Evolutionary conservation across 78 protist genomes (phyloP), one percentile per base, ranked within the genome.

Genomic region (Dictyostelium firmibasis): DNA sequence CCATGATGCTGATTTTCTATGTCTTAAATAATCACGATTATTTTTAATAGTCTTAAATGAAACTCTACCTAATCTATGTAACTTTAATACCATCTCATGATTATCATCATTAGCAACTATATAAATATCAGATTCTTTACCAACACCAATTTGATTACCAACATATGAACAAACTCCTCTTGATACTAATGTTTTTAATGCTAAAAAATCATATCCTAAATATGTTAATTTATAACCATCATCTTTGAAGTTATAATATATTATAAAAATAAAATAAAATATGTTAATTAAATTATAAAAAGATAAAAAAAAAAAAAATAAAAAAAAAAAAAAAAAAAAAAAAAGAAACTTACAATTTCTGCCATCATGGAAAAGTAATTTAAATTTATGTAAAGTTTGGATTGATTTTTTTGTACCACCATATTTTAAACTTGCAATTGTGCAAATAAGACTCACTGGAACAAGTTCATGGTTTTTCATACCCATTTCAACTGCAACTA

Each of bases 101-200:
- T 91, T 98, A 1, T 96, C 95, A 33, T 84, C 97, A 44, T 87
- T 62, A 10, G 84, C 85, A 2, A 67, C 98, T 29, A 92, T 23
- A 81, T 87, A 96, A 10, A 98, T 83, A 87, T 98, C 99, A 0
- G 99, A 98, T 79, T 99, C 99, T 86, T 99, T 99, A 47, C 99
- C 99, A 6, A 98, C 99, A 47, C 99, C 99, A 74, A 99, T 86
- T 70, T 98, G 97, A 41, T 60, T 85, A 33, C 99, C 99, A n/a
- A 99, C 98, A 25, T 92, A 86, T 41, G 77, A 18, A 16, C 98
- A 35, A 7, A 47, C 27, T 4, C 96, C 98, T 33, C 99, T 96
- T 74, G 96, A 96, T 60, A 87, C 44, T 14, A 99, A 83, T 4
- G 99, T 53, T 29, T 85, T 64, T 25, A 99, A 85, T 10, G 99